phyloP scores from a whole-genome alignment of 2,329 filamentous ascomycete species.

The Aspergillus persii region DNA sequence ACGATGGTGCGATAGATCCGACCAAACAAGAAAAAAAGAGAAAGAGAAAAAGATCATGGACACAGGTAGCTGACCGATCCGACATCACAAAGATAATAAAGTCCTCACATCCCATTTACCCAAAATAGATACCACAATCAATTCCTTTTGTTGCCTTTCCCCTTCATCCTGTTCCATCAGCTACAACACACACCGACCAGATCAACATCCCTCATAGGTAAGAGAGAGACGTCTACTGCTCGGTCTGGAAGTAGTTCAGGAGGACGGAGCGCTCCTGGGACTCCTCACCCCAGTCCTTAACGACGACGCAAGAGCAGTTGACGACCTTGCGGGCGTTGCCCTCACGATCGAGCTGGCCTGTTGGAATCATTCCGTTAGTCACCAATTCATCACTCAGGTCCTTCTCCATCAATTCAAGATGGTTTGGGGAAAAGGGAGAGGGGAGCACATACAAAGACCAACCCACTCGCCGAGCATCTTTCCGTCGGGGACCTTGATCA shows the following conservation, averaged over 20 bases:
- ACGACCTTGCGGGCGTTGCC: constrained; percentile 99
- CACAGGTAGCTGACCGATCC: background rate
- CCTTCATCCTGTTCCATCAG: background rate
- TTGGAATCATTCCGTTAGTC: constrained; percentile 15
- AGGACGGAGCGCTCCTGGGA: constrained; percentile 97
- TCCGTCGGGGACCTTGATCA: constrained; percentile 99
- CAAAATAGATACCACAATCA: background rate
- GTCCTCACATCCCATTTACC: background rate
- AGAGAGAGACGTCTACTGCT: constrained; percentile 41
- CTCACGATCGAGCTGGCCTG: constrained; percentile 97
- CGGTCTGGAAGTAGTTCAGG: constrained; percentile 99
- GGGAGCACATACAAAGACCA: constrained; percentile 84
- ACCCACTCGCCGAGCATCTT: constrained; percentile 99
- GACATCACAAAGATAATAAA: background rate
- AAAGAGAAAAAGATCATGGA: background rate
- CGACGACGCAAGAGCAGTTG: constrained; percentile 99
- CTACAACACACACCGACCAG: background rate
- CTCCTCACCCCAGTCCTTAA: constrained; percentile 99
- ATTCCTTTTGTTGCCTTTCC: background rate
- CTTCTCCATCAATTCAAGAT: constrained; percentile 14
- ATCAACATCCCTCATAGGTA: background rate
- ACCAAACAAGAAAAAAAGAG: background rate
- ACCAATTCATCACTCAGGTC: background rate
- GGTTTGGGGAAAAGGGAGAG: background rate
- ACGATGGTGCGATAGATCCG: background rate